Base-by-base conservation (phyloP, 208 protist species). In the Tritrichomonas musculus region DNA sequence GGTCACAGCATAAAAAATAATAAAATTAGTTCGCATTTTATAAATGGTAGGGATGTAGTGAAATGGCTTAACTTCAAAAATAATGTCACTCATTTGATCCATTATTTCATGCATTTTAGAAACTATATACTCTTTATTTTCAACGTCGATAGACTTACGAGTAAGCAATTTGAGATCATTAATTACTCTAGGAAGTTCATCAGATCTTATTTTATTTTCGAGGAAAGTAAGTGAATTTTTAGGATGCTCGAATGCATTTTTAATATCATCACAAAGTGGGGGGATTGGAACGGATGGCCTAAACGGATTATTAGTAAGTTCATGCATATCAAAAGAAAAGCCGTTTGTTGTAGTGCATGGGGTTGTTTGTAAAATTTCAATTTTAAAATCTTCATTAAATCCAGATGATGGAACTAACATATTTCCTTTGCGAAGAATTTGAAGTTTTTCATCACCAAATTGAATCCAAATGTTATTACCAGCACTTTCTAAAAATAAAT, bases 41-140 rank as follows among this genome's bases (percentile, higher is more conserved):
- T 57, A 88, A n/a, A 88, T 30, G 25, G 77, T 88, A 39, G 77
- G 77, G 36, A 88, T 88, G 41, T 88, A 88, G 41, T 88, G 77
- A 27, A 88, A 88, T 53, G 77, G 77, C 25, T 27, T 17, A 33
- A 88, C 44, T 88, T 53, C 47, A 30, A 88, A 88, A 3, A 88
- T 47, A 60, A 47, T 49, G 39, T 88, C 77, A 57, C 77, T 53
- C 9, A 88, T 88, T 36, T 57, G 53, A 57, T 88, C 77, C 77
- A 88, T 88, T 11, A 57, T 44, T 53, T 33, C 27, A 13, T 88
- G 77, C 22, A 88, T n/a, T 33, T 13, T 57, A 17, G 33, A 11
- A n/a, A 88, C 47, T 39, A 88, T 20, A 33, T 44, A 0, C 5
- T 88, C 14, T 20, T 47, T 25, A 39, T 88, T 88, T 53, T 53